phyloP scores from a whole-genome alignment of 2,329 filamentous ascomycete species.

The Epicoccum sorghinum region DNA sequence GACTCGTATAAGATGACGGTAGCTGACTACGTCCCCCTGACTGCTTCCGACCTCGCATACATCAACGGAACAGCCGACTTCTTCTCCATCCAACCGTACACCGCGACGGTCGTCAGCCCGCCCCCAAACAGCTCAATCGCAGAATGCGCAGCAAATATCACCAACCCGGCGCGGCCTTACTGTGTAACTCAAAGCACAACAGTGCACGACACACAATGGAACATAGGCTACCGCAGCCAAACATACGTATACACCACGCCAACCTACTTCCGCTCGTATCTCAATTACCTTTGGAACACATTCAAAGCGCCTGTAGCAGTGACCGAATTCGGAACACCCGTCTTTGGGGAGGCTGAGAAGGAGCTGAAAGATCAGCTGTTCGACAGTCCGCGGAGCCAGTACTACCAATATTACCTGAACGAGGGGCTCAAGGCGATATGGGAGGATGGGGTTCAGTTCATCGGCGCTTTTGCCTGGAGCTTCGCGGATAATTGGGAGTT shows the following conservation, averaged over 20 bases:
- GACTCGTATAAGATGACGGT: slow-evolving; percentile 47
- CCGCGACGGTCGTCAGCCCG: slow-evolving; percentile 59
- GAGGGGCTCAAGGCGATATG: slow-evolving; percentile 63
- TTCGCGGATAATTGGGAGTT: slow-evolving; percentile 63
- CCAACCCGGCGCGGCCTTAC: slow-evolving; percentile 56
- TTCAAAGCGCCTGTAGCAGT: slow-evolving; percentile 58
- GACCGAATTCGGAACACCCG: slow-evolving; percentile 65
- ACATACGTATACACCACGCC: slow-evolving; percentile 66
- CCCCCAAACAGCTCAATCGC: slow-evolving; percentile 53
- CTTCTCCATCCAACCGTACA: slow-evolving; percentile 65
- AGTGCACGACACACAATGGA: slow-evolving; percentile 60
- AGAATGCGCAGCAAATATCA: slow-evolving; percentile 56
- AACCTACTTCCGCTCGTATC: slow-evolving; percentile 61
- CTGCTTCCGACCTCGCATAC: slow-evolving; percentile 52
- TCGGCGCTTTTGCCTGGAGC: slow-evolving; percentile 62
- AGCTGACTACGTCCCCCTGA: slow-evolving; percentile 54
- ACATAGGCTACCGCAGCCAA: slow-evolving; percentile 63
- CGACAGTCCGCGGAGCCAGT: slow-evolving; percentile 60
- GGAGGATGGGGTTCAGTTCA: slow-evolving; percentile 62
- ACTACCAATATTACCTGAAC: slow-evolving; percentile 61
- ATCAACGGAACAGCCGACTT: slow-evolving; percentile 58
- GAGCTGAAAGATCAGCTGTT: slow-evolving; percentile 58
- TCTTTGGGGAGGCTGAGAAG: slow-evolving; percentile 56
- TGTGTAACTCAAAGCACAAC: slow-evolving; percentile 58
- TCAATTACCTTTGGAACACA: slow-evolving; percentile 66